A percentile compares a stretch with the other conserved stretches of the same genome.
These are phyloP conservation scores for Diatrype stigma DNA, from an alignment of 2,329 filamentous ascomycete species.

Conservation along the genomic window DNA sequence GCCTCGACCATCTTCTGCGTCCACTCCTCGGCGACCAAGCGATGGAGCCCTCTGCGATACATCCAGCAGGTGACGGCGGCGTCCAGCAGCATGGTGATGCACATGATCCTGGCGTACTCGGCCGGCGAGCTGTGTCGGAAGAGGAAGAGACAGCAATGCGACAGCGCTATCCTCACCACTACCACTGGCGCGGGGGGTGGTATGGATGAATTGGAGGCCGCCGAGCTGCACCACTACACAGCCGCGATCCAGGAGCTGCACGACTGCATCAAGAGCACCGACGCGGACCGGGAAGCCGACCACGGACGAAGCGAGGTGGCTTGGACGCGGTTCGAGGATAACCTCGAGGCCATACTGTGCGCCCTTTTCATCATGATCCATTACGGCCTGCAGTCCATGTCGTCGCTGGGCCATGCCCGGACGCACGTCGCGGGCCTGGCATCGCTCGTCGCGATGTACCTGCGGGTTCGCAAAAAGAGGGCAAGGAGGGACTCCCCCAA, in stretches of 20 bases:
- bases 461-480: neutral
- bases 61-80: slow-evolving; percentile 1
- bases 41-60: slow-evolving; percentile 3
- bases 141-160: no score
- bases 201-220: neutral
- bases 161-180: no score
- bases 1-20: slow-evolving; percentile 3
- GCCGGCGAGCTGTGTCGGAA: slow-evolving; percentile 2
- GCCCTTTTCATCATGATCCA: slow-evolving; percentile 6
- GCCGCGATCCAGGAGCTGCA: neutral
- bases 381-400: neutral
- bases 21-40: neutral
- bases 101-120: slow-evolving; percentile 3
- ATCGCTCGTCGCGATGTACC: slow-evolving; percentile 1
- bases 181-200: no score
- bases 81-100: slow-evolving; percentile 6
- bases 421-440: slow-evolving; percentile 1
- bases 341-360: slow-evolving; percentile 1
- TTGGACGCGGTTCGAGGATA: neutral
- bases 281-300: neutral
- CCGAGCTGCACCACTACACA: slow-evolving; percentile 1
- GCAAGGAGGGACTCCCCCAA: neutral
- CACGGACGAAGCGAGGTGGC: no score
- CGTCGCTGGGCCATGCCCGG: slow-evolving; percentile 1
- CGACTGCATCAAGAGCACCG: neutral